A percentile compares a stretch with the other conserved stretches of the same genome.
These are phyloP conservation scores for Chaetoceros muelleri DNA, from an alignment of 108 stramenopile species.

Conservation along the genomic window DNA sequence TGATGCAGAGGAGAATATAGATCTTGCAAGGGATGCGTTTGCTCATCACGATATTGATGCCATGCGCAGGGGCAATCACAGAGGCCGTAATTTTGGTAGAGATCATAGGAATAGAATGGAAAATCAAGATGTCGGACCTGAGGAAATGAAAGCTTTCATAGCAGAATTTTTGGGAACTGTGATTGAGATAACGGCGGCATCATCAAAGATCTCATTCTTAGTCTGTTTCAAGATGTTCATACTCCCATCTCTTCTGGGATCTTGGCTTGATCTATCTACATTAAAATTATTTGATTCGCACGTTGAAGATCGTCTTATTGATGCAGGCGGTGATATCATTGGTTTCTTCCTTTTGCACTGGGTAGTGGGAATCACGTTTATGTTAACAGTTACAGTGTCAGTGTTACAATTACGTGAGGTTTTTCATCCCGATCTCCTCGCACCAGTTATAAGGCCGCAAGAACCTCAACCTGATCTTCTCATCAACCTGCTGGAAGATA, in stretches of 20 bases:
- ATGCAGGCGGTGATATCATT: slow-evolving; percentile 65
- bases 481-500: slow-evolving; percentile 85
- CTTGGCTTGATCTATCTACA: slow-evolving; percentile 68
- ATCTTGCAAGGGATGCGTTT: too few relatives aligned
- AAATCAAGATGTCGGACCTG: slow-evolving; percentile 11
- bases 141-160: slow-evolving; percentile 13
- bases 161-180: slow-evolving; percentile 15
- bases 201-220: slow-evolving; percentile 72
- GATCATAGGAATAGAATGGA: slow-evolving; percentile 4
- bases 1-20: too few relatives aligned
- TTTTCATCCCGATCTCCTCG: slow-evolving; percentile 85
- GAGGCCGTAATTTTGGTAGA: too few relatives aligned
- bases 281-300: slow-evolving; percentile 44
- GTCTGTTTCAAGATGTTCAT: slow-evolving; percentile 82
- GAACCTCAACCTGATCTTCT: slow-evolving; percentile 96
- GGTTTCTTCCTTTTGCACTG: slow-evolving; percentile 72
- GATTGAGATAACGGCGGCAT: slow-evolving; percentile 49
- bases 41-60: too few relatives aligned
- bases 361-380: slow-evolving; percentile 95
- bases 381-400: slow-evolving; percentile 92
- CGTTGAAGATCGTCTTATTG: slow-evolving; percentile 34
- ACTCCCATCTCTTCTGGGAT: slow-evolving; percentile 56
- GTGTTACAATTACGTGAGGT: slow-evolving; percentile 90
- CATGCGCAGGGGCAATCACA: not conserved
- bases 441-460: slow-evolving; percentile 86